Conservation (phyloP, 768 basidiomycete genomes). For the Russula lepida region DNA sequence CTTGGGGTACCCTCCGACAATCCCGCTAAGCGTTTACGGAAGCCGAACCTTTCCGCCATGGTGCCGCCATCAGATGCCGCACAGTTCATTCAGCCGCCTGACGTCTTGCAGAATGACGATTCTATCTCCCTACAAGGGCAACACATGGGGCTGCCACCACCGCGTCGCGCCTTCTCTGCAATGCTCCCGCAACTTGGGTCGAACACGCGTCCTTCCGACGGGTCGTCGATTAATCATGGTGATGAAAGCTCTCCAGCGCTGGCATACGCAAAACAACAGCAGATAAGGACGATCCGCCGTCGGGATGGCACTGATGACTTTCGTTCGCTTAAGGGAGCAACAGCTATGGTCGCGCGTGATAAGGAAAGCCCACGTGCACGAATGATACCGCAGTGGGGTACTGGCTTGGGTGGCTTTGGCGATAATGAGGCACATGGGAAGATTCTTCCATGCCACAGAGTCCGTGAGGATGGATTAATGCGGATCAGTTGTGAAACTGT, state of each 20-base stretch:
- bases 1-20: slow-evolving; percentile 44
- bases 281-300: slow-evolving; percentile 66
- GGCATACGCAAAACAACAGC: slow-evolving; percentile 70
- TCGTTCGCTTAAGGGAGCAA: slow-evolving; percentile 61
- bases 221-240: slow-evolving; percentile 42
- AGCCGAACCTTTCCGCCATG: slow-evolving; percentile 61
- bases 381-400: slow-evolving; percentile 32
- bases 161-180: slow-evolving; percentile 70
- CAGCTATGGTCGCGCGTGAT: slow-evolving; percentile 26
- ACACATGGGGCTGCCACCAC: slow-evolving; percentile 33
- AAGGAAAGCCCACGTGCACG: slow-evolving; percentile 20
- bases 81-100: slow-evolving; percentile 32
- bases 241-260: slow-evolving; percentile 73
- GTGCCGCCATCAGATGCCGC: slow-evolving; percentile 37
- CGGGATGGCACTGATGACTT: slow-evolving; percentile 81
- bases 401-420: slow-evolving; percentile 77
- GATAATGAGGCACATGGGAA: slow-evolving; percentile 92
- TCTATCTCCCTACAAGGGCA: slow-evolving; percentile 10
- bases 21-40: slow-evolving; percentile 50
- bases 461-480: slow-evolving; percentile 93
- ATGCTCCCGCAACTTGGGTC: slow-evolving; percentile 39
- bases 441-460: slow-evolving; percentile 86
- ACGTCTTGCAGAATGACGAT: slow-evolving; percentile 23
- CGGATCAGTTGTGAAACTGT: slow-evolving; percentile 78
- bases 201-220: slow-evolving; percentile 36